These are phyloP conservation scores for Blastocystis sp. DNA, from an alignment of 352 stramenopile genomes.

Conservation along the genomic window DNA sequence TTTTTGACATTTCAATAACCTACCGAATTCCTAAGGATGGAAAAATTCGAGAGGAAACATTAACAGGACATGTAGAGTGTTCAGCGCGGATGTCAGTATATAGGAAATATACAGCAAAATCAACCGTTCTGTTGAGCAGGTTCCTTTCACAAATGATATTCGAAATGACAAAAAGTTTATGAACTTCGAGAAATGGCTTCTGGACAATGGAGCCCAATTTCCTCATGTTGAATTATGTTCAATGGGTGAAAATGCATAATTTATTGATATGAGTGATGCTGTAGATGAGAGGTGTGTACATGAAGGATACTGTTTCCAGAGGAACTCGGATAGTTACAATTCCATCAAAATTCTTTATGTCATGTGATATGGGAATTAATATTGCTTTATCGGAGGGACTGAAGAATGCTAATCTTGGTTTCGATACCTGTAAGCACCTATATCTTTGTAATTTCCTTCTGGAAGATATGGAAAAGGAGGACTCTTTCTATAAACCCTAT, in stretches of 20 bases:
- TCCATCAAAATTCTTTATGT: conserved; percentile 46
- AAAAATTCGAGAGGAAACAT: not conserved
- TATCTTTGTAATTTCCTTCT: conserved; percentile 53
- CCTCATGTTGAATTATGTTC: conserved; percentile 29
- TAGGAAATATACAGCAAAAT: conserved; percentile 20
- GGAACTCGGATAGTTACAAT: conserved; percentile 4
- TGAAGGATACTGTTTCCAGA: not conserved
- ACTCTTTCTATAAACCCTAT: conserved; percentile 53
- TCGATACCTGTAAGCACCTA: conserved; percentile 14
- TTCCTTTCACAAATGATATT: conserved; percentile 15
- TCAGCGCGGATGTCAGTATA: not conserved
- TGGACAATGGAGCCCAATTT: conserved; percentile 16
- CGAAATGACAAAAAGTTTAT: conserved; percentile 21
- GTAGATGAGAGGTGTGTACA: conserved; percentile 28
- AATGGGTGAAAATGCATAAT: not conserved
- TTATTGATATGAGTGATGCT: not conserved
- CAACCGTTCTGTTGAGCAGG: not conserved
- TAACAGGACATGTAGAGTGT: not conserved
- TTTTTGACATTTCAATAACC: not conserved
- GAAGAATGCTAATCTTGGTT: not conserved
- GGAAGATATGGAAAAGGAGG: conserved; percentile 59
- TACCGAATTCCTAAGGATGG: not conserved
- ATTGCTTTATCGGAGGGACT: not conserved
- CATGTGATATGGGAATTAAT: conserved; percentile 44
- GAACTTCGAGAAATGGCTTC: conserved; percentile 12